Conservation (phyloP, 1,139 yeast genomes). For the Zygosaccharomyces sapae region DNA sequence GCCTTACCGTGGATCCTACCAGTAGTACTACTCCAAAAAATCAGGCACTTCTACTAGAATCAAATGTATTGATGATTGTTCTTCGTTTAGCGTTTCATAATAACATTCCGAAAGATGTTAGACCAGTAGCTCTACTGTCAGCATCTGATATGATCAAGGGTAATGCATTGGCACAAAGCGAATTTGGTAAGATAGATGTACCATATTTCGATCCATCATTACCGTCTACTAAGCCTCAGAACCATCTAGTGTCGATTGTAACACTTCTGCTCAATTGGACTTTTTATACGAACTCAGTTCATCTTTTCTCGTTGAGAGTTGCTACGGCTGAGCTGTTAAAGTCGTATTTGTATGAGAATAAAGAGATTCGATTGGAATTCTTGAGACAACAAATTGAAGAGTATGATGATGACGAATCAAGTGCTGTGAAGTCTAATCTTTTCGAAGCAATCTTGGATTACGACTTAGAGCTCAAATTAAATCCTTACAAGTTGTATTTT, state of each 20-base stretch:
- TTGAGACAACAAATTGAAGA: conserved; percentile 59
- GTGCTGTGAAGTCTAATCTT: conserved; percentile 42
- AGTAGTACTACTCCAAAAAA: conserved; percentile 59
- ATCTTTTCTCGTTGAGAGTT: conserved; percentile 72
- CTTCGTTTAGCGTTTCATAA: conserved; percentile 67
- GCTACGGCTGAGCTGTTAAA: conserved; percentile 65
- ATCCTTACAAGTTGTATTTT: conserved; percentile 89
- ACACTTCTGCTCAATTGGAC: conserved; percentile 81
- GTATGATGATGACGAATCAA: conserved; percentile 32
- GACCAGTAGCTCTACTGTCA: conserved; percentile 65
- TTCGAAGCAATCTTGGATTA: conserved; percentile 70
- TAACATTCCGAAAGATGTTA: conserved; percentile 55
- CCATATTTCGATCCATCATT: conserved; percentile 86
- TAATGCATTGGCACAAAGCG: conserved; percentile 59
- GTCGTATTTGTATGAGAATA: conserved; percentile 64
- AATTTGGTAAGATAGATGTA: conserved; percentile 78
- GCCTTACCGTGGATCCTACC: conserved; percentile 70
- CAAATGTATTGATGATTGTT: conserved; percentile 62
- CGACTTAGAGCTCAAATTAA: conserved; percentile 68
- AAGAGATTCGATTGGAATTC: conserved; percentile 57
- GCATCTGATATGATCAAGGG: conserved; percentile 72
- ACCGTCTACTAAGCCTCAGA: conserved; percentile 39
- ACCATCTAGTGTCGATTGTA: conserved; percentile 52
- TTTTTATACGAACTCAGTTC: conserved; percentile 71
- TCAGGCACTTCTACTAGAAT: conserved; percentile 58